Evolutionary conservation across 495 filamentous ascomycete genomes (phyloP).

Genomic region (Podospora fimiseda): DNA sequence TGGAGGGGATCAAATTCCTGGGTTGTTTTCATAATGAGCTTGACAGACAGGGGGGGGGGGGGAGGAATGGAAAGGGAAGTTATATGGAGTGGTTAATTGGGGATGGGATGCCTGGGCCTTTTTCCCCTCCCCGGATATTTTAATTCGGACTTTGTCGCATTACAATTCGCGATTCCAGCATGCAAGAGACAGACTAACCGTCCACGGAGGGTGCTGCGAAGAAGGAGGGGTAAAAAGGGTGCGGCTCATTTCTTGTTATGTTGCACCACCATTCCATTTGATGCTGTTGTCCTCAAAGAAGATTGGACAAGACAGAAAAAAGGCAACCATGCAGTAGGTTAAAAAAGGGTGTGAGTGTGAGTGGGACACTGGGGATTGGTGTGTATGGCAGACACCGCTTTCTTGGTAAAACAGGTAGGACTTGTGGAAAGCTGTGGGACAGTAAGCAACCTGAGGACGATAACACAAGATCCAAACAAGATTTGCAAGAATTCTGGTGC

Average conservation of each 20-base stretch:
- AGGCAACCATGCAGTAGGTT: neutral
- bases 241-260: neutral
- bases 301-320: neutral
- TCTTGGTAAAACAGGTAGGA: neutral
- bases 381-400: neutral
- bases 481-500: no score
- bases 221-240: neutral
- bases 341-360: no score
- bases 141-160: neutral
- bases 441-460: no score
- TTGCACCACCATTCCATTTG: no score
- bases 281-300: neutral
- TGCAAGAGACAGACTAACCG: neutral
- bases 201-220: no score
- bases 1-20: slow-evolving; percentile 4
- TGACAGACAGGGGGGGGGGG: neutral
- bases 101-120: no score
- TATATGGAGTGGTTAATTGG: no score
- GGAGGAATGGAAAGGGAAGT: neutral
- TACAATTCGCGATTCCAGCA: neutral
- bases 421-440: no score
- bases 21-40: neutral
- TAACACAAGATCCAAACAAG: no score
- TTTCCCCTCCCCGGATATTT: no score
- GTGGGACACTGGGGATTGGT: no score